Evolutionary conservation across 2,329 filamentous ascomycete genomes (phyloP), one percentile per base, ranked within the genome.

Genomic region (Xylaria hypoxylon): DNA sequence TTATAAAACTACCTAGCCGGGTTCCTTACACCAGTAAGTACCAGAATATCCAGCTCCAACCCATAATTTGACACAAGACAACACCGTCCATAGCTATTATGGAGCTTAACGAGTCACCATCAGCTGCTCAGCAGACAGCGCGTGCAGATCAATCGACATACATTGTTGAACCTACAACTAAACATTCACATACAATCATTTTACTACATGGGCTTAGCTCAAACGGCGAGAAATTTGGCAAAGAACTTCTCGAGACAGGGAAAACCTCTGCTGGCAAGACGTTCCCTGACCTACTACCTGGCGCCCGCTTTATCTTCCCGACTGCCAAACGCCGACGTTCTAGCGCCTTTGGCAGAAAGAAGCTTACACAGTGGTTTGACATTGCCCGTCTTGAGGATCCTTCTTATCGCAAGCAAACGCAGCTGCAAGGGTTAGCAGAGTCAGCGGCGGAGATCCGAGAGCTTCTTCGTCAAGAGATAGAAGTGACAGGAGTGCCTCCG

Each of bases 331-430:
- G 79, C 13, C 78, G 82, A 0, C 80, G 82, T 10, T 80, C 84
- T 0, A 79, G 74, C 0, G 76, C 79, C 2, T 81, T 84, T 48
- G 79, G 82, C 6, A 78, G 80, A 2, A 75, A 78, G 0, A 74
- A 77, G 11, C 79, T 86, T 42, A 81, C 82, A 8, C 82, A 85
- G 71, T 87, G 85, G 84, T 86, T 85, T 67, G 81, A 87, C 68
- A 78, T 81, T 10, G 81, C 78, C 19, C 78, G 77, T 1, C 72
- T 84, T 0, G 68, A 77, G 0, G 76, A 83, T 42, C 83, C 80
- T 0, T 75, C 76, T 0, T 71, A 80, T n/a, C 77, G 80, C 44
- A 76, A 77, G 50, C 75, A 85, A 5, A 68, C 79, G 10, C 83
- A 86, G 72, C 50, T 82, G 1, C 73, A 80, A 2, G 84, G 85